Evolutionary conservation across 2,329 filamentous ascomycete genomes (phyloP).

Genomic region (Pyrenochaeta sp.): DNA sequence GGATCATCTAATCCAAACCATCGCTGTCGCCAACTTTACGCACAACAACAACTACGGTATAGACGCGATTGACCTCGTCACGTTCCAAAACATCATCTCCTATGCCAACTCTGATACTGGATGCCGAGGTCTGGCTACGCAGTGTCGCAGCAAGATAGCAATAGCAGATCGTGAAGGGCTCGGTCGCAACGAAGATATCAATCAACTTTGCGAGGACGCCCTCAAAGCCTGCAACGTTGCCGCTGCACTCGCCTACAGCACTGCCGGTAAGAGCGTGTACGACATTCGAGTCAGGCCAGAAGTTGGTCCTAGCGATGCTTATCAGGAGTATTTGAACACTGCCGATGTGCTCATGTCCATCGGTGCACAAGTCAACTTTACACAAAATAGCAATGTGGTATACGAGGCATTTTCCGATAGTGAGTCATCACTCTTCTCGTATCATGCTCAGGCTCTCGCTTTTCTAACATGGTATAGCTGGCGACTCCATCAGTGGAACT

Average conservation of each 20-base stretch:
- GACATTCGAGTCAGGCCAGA: slow-evolving; percentile 54
- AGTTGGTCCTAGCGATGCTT: slow-evolving; percentile 53
- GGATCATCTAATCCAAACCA: slow-evolving; percentile 69
- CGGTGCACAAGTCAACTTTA: slow-evolving; percentile 61
- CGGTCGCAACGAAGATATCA: slow-evolving; percentile 43
- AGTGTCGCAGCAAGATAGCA: slow-evolving; percentile 44
- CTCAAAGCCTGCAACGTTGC: slow-evolving; percentile 34
- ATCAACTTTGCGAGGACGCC: slow-evolving; percentile 14
- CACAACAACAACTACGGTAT: slow-evolving; percentile 73
- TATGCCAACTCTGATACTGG: slow-evolving; percentile 59
- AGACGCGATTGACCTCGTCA: slow-evolving; percentile 62
- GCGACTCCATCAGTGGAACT: slow-evolving; percentile 55
- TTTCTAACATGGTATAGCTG: slow-evolving; percentile 42
- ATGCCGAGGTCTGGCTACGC: slow-evolving; percentile 57
- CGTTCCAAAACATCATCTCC: slow-evolving; percentile 57
- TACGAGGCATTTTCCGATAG: slow-evolving; percentile 49
- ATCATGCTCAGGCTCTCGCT: background rate
- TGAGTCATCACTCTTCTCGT: slow-evolving; percentile 11
- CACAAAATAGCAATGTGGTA: slow-evolving; percentile 53
- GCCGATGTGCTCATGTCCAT: slow-evolving; percentile 58
- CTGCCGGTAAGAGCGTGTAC: slow-evolving; percentile 50
- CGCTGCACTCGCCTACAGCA: slow-evolving; percentile 22
- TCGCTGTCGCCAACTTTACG: slow-evolving; percentile 66
- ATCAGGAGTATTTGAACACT: slow-evolving; percentile 61
- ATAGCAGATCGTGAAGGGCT: slow-evolving; percentile 46